A percentile compares a stretch with the other conserved stretches of the same genome.
These are phyloP conservation scores for Clonostachys rhizophaga DNA, from an alignment of 2,329 filamentous ascomycete genomes.

Conservation along the genomic window DNA sequence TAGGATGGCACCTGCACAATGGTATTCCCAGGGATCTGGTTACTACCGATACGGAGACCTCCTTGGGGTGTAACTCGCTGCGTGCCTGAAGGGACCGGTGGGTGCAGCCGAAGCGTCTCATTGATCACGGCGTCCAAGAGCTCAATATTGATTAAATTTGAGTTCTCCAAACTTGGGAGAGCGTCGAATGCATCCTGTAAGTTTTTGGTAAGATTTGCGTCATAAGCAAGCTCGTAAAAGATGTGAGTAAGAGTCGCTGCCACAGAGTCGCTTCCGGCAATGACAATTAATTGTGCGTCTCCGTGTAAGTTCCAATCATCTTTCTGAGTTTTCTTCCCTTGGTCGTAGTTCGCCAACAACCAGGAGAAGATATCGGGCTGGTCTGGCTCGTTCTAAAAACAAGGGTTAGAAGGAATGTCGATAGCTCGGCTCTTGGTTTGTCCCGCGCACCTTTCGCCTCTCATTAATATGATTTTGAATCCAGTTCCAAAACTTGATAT, in stretches of 20 bases:
- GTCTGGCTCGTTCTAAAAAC: slow-evolving; percentile 8
- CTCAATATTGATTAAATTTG: background rate
- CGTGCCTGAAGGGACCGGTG: slow-evolving; percentile 21
- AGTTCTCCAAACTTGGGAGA: background rate
- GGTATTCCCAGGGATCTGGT: slow-evolving; percentile 26
- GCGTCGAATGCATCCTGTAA: background rate
- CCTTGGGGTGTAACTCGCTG: slow-evolving; percentile 24
- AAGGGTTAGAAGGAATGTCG: background rate
- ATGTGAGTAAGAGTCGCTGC: slow-evolving; percentile 20
- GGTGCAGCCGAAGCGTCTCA: slow-evolving; percentile 27
- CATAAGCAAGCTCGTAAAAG: slow-evolving; percentile 16
- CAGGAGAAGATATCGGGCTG: slow-evolving; percentile 11
- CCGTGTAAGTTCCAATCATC: slow-evolving; percentile 7
- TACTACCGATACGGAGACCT: slow-evolving; percentile 22
- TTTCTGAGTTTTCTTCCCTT: slow-evolving; percentile 2
- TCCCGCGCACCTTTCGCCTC: background rate
- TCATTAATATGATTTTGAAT: background rate
- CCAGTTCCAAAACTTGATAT: slow-evolving; percentile 3
- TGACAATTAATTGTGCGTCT: slow-evolving; percentile 12
- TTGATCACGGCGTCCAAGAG: slow-evolving; percentile 26
- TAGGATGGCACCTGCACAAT: slow-evolving; percentile 21
- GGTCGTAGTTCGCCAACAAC: background rate
- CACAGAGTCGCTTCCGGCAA: slow-evolving; percentile 21
- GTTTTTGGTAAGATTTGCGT: background rate
- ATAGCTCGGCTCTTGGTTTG: background rate